A percentile compares a stretch with the other conserved stretches of the same genome.
These are phyloP conservation scores for Cephalotrichum gorgonifer DNA, from an alignment of 2,329 filamentous ascomycete genomes.

Conservation along the genomic window DNA sequence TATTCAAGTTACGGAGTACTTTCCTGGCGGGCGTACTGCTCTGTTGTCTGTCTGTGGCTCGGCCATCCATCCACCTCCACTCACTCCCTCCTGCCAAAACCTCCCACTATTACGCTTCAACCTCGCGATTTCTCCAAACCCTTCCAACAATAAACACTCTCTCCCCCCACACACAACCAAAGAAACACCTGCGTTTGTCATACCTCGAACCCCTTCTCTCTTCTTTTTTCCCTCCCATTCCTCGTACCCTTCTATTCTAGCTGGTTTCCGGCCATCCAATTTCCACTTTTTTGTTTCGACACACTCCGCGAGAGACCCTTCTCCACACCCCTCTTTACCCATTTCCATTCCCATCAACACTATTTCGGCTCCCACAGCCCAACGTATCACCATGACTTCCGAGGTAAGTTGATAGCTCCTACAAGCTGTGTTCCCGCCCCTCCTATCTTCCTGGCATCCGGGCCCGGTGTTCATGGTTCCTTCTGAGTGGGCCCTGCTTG, in stretches of 20 bases:
- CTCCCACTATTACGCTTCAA: not conserved
- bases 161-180: not conserved
- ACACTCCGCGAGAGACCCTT: not conserved
- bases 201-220: constrained; percentile 1
- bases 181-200: not conserved
- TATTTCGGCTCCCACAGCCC: not conserved
- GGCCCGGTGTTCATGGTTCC: not conserved
- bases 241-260: constrained; percentile 3
- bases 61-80: no score
- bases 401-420: constrained; percentile 38
- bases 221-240: not conserved
- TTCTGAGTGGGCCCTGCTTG: not conserved
- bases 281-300: not conserved
- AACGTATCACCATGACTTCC: constrained; percentile 43
- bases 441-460: not conserved
- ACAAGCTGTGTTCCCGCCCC: not conserved
- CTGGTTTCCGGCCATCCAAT: constrained; percentile 1
- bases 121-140: not conserved
- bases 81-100: not conserved
- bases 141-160: not conserved
- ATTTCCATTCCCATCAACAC: not conserved
- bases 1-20: no score
- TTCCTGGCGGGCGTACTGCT: no score
- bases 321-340: constrained; percentile 4
- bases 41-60: no score